Evolutionary conservation across 306 rosid species (phyloP), one percentile per base, ranked within the genome.

Genomic region (Acacia crassicarpa): DNA sequence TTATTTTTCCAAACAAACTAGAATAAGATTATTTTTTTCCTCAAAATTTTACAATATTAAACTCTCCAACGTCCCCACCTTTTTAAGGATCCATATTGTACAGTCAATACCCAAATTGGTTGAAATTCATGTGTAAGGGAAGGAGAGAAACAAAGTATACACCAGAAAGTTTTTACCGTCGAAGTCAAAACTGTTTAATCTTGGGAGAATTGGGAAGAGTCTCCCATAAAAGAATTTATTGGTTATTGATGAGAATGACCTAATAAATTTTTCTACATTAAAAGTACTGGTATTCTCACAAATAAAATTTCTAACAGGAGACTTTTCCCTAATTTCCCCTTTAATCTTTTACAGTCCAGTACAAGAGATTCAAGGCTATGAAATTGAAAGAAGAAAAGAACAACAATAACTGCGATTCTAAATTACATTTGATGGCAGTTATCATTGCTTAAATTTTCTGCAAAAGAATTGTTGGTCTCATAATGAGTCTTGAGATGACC

Each of bases 401-500:
- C 11, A 48, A 27, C 9, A 78, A 78, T 23, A 10, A 2, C 32
- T 33, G 9, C 33, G 17, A 48, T 66, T 19, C 23, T 51, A 54
- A 19, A 54, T 54, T 20, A 46, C 61, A 33, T 67, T 33, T 11
- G 38, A 78, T 30, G 4, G 46, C 78, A 48, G 63, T 35, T 73
- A 68, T 75, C 38, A 14, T 58, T 79, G 78, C 67, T 40, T 25
- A 54, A 6, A 45, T 33, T 66, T 33, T 49, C 41, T 48, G 40
- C 40, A 16, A 17, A 67, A 27, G 46, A 40, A 40, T 33, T 76
- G 27, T 69, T n/a, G 56, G 80, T 0, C 41, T 38, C 78, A 90
- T 53, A 89, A 79, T 59, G 86, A 80, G 76, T 84, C 97, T 81
- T 86, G 81, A 67, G 98, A 92, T 20, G 94, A 88, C 98, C 98